Evolutionary conservation across 768 basidiomycete species (phyloP), one percentile per base, ranked within the genome.

Genomic region (Hypholoma fasciculare): DNA sequence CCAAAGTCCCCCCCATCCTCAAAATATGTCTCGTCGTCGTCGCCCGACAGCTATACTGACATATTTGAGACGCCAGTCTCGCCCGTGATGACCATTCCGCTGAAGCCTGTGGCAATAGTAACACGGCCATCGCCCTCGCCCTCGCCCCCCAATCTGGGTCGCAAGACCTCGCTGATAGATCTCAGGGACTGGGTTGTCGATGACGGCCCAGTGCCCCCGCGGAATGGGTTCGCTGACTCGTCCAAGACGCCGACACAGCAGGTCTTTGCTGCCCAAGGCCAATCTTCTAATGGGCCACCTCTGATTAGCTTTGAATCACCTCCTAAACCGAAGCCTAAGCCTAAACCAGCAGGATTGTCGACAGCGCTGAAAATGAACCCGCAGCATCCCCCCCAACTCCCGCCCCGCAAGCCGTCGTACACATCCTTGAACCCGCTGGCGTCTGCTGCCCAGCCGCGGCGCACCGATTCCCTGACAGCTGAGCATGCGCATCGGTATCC

Each of bases 171-270:
- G 37, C 74, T 89, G 52, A 82, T 89, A 62, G 88, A 90, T 71
- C 76, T 90, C 57, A 82, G 81, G 57, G 89, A 90, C 69, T 90
- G 88, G 88, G 80, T 88, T 53, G 74, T 88, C 54, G 88, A 87
- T 49, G 85, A 87, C 61, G 84, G 82, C 9, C 77, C 81, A 20
- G 63, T 64, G 37, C 69, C 73, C 47, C 62, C 58, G 43, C 36
- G 40, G 16, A 52, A 34, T 34, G 30, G 30, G 7, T 34, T 34
- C 6, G 30, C 54, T 54, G 54, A 62, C 36, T 59, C 60, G 8
- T 58, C 61, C 30, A 58, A 56, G 38, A 72, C 68, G 2, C 71
- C 71, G 1, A 72, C 71, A 11, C 68, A 70, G 64, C 64, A 69
- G 13, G 50, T 53, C 9, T 62, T 62, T 26, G 46, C 30, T 23